Evolutionary conservation across 345 rosid species (phyloP), one percentile per base, ranked within the genome.

Genomic region (Barbarea vulgaris): DNA sequence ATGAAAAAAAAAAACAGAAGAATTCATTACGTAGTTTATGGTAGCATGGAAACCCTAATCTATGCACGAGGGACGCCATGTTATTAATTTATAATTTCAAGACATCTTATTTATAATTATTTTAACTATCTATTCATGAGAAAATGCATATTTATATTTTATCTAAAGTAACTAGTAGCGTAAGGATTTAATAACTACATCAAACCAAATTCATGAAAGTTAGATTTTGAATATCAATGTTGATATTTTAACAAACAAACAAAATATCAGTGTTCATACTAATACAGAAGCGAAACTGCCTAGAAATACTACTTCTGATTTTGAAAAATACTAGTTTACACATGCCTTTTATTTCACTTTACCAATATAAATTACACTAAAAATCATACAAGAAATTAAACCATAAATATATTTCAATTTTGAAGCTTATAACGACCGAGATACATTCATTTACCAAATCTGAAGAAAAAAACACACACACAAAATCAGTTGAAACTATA

Each of bases 31-130:
- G 67, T 71, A 28, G 31, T 71, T 77, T 50, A 77, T 71, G 77
- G 68, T 70, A 77, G 81, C 77, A 77, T 77, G 81, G 81, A 77
- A 77, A 31, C 73, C 80, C 81, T 71, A 77, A 58, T 71, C 48
- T 48, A 37, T 48, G 63, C 81, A 77, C 77, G 77, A 64, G 77
- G 76, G 13, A 47, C 77, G 68, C 81, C 81, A 71, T 77, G 80
- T 70, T 77, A 77, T 31, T 39, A 7, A 22, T 77, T 63, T 77
- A 5, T 64, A 70, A 44, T 64, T 36, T 46, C 80, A 77, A 70
- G 52, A 33, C 65, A 47, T 59, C 30, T 12, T 62, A 18, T 25
- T 11, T 27, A 52, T 42, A 60, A 10, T 15, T 15, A 52, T 51
- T 68, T 39, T 1, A 21, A 7, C 3, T 14, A 58, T 67, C 6